Evolutionary conservation across 441 rosid genomes (phyloP).

Genomic region (Gossypium davidsonii): DNA sequence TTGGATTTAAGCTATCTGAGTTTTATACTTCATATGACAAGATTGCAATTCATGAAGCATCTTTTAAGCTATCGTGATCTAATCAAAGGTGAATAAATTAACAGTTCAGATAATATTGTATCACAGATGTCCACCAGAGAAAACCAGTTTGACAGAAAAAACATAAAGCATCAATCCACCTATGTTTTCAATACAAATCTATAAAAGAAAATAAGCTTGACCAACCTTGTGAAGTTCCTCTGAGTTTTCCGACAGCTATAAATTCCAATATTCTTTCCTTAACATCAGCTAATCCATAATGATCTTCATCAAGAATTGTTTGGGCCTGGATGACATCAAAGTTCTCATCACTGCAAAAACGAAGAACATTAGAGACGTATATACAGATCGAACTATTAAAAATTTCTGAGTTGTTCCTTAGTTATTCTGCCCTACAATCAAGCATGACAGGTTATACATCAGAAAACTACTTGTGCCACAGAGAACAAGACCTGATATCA

Average conservation of each 20-base stretch:
- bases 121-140: background rate
- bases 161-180: background rate
- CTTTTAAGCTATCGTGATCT: background rate
- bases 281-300: conserved; percentile 84
- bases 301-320: conserved; percentile 85
- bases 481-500: background rate
- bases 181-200: background rate
- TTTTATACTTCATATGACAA: background rate
- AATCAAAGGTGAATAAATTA: background rate
- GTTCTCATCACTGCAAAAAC: conserved; percentile 73
- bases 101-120: background rate
- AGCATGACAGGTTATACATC: background rate
- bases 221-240: conserved; percentile 96
- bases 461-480: background rate
- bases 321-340: conserved; percentile 78
- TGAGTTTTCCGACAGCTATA: conserved; percentile 95
- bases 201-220: conserved; percentile 4
- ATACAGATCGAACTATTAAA: background rate
- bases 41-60: background rate
- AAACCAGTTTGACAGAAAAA: background rate
- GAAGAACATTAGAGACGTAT: background rate
- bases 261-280: conserved; percentile 96
- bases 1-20: background rate
- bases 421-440: background rate
- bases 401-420: background rate